Base-by-base conservation (phyloP, 1,284 basidiomycete species). In the Ganoderma lucidum region DNA sequence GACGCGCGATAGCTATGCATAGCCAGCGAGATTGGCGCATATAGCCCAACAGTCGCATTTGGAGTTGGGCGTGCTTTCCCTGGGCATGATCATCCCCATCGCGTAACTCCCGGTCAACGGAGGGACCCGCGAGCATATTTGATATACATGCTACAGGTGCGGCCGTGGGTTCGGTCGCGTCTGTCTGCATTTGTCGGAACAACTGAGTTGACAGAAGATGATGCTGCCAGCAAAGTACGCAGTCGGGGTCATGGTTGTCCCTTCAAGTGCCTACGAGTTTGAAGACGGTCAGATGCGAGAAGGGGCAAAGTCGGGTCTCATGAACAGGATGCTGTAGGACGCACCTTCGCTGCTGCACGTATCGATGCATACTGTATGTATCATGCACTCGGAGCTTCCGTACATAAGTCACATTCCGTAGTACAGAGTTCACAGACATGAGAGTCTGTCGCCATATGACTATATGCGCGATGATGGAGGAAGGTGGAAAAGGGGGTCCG, bases 101-200 rank as follows among this genome's bases (percentile, higher is more conserved):
- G 23, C 48, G 48, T 23, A 51, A 30, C 53, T 32, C 53, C 53
- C 30, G 53, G 53, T 56, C 53, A 56, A 56, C 8, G 30, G 53
- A 56, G 28, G 30, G 32, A 2, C 53, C 53, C 53, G 53, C 30
- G 30, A 35, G 53, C 15, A 17, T 14, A 56, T 56, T 56, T 17
- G 15, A 32, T 17, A 56, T 32, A 12, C 5, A 12, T 3, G 28
- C 28, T 28, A n/a, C 23, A 23, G 23, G n/a, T 23, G 45, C 1
- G 4, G 48, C 10, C 10, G 23, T 10, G 35, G 35, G 35, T 35
- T 35, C 8, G 4, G 35, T 35, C 8, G 35, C 35, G 10, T 12
- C 28, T 51, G 23, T 28, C 48, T 28, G 10, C 23, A 28, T 6
- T 2, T 0, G 15, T 35, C 53, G 5, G 30, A 35, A 35, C 2